Evolutionary conservation across 768 basidiomycete species (phyloP), one percentile per base, ranked within the genome.

Genomic region (Rhodocollybia butyracea): DNA sequence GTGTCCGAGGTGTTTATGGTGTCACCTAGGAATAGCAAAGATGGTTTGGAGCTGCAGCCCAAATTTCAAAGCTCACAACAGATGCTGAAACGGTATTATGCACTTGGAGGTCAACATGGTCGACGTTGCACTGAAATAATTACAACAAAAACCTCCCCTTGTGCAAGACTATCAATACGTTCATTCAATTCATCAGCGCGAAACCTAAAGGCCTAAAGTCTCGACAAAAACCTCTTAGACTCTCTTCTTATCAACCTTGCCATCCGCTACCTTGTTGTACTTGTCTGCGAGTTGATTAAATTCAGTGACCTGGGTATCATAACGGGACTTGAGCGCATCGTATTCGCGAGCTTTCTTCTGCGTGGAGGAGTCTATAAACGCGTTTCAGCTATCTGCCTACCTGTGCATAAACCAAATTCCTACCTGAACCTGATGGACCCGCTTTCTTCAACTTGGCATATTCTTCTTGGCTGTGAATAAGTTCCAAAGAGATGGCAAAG

Each of bases 401-500:
- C 11, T 12, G 10, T 12, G 21, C 11, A 45, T 13, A 41, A 41
- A 12, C 15, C 10, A 46, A n/a, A 36, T 34, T 21, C 41, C 22
- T 54, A 46, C 43, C 41, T 10, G 53, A 27, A 45, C 43, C 53
- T 13, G 42, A 43, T 17, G 53, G 27, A 26, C 42, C 34, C 2
- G 42, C 19, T 19, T 46, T 54, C 31, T 95, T 94, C 57, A 98
- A 68, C 63, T 89, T 86, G 19, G 84, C 85, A 65, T 91, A 91
- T 63, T 92, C 85, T 61, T 95, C 94, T 70, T 96, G 92, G 1
- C 86, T 82, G 61, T 91, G 86, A 59, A 98, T 87, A 61, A 97
- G 85, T 67, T 98, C 93, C 64, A 94, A 84, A 43, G 90, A 83
- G 68, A 98, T 90, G 68, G 88, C 87, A 76, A 98, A 98, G 3